Evolutionary conservation across 345 rosid genomes (phyloP).

Genomic region (Toxicodendron radicans): DNA sequence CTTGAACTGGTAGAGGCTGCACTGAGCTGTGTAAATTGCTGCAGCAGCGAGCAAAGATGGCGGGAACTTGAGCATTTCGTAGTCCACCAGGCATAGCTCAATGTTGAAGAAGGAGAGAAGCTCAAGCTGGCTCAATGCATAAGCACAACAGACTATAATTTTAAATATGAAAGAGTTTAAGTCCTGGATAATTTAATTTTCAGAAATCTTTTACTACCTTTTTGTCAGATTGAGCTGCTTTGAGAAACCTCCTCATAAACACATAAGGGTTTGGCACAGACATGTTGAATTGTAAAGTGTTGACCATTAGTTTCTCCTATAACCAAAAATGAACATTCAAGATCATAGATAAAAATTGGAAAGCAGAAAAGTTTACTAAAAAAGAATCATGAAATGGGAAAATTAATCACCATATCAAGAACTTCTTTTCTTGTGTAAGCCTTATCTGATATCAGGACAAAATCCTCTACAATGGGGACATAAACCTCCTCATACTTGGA

Average conservation of each 20-base stretch:
- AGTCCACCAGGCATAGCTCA: slow-evolving; percentile 71
- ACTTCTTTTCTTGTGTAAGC: slow-evolving; percentile 87
- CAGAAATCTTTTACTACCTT: slow-evolving; percentile 30
- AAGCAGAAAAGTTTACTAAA: background rate
- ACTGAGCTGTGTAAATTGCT: slow-evolving; percentile 65
- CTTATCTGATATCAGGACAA: slow-evolving; percentile 81
- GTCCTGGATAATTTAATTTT: background rate
- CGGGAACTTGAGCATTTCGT: slow-evolving; percentile 59
- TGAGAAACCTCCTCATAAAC: slow-evolving; percentile 90
- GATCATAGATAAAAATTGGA: background rate
- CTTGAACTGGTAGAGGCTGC: slow-evolving; percentile 43
- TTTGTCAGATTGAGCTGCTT: slow-evolving; percentile 81
- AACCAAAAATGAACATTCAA: background rate
- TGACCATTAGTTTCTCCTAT: slow-evolving; percentile 89
- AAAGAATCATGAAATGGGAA: no score
- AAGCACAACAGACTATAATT: slow-evolving; percentile 12
- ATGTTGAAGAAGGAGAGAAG: slow-evolving; percentile 67
- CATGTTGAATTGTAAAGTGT: slow-evolving; percentile 68
- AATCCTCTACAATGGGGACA: slow-evolving; percentile 94
- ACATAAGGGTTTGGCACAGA: slow-evolving; percentile 89
- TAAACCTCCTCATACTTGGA: slow-evolving; percentile 98
- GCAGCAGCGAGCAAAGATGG: slow-evolving; percentile 65
- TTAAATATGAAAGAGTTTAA: no score
- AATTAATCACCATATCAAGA: slow-evolving; percentile 71
- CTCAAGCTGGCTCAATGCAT: slow-evolving; percentile 58